These are phyloP conservation scores for Nannizziopsis barbatae DNA, from an alignment of 2,329 filamentous ascomycete species.

Conservation along the genomic window DNA sequence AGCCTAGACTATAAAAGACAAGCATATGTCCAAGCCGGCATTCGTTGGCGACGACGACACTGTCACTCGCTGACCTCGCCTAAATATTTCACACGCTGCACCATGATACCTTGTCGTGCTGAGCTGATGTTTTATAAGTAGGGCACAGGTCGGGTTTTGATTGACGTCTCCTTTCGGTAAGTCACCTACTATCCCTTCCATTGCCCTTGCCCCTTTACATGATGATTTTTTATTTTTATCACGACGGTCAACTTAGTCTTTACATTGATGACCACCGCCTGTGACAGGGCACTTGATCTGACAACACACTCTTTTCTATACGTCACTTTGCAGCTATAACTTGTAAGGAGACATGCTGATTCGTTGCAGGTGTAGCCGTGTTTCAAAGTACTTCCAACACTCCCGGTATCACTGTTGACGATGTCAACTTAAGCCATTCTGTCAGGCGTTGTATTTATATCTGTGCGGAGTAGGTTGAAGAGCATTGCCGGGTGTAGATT, in stretches of 20 bases:
- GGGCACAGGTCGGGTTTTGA: background rate
- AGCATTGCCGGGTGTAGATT: too few species aligned
- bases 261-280: slow-evolving; percentile 67
- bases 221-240: slow-evolving; percentile 60
- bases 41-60: slow-evolving; percentile 41
- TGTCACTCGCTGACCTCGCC: slow-evolving; percentile 38
- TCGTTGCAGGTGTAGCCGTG: too few species aligned
- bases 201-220: slow-evolving; percentile 38
- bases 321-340: too few species aligned
- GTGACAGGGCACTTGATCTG: slow-evolving; percentile 54
- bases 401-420: too few species aligned
- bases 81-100: background rate
- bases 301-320: slow-evolving; percentile 12
- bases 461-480: too few species aligned
- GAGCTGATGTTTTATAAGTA: background rate
- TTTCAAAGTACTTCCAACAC: too few species aligned
- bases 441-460: too few species aligned
- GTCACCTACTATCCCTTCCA: slow-evolving; percentile 8
- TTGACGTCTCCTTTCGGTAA: background rate
- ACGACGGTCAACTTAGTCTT: slow-evolving; percentile 82
- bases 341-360: too few species aligned
- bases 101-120: background rate
- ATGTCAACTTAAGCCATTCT: too few species aligned
- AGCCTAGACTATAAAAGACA: slow-evolving; percentile 72
- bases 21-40: slow-evolving; percentile 87